A percentile compares a stretch with the other conserved stretches of the same genome.
These are phyloP conservation scores for Pichia sp. DNA, from an alignment of 1,139 yeast species.

Conservation along the genomic window DNA sequence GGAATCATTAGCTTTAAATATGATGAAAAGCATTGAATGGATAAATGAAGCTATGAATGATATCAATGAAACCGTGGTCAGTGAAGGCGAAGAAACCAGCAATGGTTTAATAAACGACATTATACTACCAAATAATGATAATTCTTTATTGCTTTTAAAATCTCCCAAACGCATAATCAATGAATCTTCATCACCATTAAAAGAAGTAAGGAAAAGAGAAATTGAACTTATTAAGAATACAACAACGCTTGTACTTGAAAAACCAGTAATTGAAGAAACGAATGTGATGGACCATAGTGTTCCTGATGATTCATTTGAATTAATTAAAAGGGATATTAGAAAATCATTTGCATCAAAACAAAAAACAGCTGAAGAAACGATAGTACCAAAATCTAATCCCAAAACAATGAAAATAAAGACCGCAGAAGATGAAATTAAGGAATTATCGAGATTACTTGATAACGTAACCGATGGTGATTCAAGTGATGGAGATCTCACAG, in stretches of 20 bases:
- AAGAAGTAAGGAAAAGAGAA: conserved; percentile 15
- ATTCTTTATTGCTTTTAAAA: conserved; percentile 17
- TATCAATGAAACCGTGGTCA: conserved; percentile 2
- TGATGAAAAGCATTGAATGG: conserved; percentile 26
- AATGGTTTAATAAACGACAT: background rate
- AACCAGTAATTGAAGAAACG: background rate
- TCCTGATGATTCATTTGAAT: conserved; percentile 26
- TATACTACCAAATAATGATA: conserved; percentile 4
- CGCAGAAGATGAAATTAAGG: conserved; percentile 18
- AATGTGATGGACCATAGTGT: background rate
- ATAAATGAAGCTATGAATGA: conserved; percentile 26
- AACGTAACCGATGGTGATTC: conserved; percentile 19
- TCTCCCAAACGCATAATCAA: conserved; percentile 23
- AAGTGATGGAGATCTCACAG: conserved; percentile 22
- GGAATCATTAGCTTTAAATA: conserved; percentile 21
- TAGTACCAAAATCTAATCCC: too few relatives aligned
- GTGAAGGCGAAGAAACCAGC: background rate
- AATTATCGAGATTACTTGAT: conserved; percentile 18
- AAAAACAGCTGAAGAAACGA: background rate
- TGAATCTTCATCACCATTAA: conserved; percentile 18
- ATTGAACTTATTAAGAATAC: conserved; percentile 17
- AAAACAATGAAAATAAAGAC: conserved; percentile 17
- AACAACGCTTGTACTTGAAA: conserved; percentile 13
- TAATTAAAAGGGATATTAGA: conserved; percentile 26
- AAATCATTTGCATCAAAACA: conserved; percentile 26